Evolutionary conservation across 139 green algal species (phyloP), one percentile per base, ranked within the genome.

Genomic region (Auxenochlorella protothecoides): DNA sequence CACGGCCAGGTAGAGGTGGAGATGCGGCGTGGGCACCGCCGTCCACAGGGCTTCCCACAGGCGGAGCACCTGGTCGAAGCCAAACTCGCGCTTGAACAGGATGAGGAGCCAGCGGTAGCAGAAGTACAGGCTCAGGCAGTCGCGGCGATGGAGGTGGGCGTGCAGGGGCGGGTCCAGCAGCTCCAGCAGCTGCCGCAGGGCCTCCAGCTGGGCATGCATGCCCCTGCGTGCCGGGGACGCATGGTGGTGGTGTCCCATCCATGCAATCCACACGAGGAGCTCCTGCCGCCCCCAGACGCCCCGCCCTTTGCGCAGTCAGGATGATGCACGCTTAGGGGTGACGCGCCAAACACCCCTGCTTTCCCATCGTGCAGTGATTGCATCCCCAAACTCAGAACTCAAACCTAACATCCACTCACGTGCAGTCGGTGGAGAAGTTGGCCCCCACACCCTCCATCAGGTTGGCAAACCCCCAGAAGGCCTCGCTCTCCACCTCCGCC

Each of bases 21-120:
- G 79, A 51, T 96, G 85, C 5, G 76, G 74, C 9, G 76, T 81
- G 55, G 84, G 65, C 65, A 80, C 83, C 62, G 81, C 76, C 10
- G 81, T 78, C 88, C 89, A 97, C 9, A 90, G 77, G n/a, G 83
- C 84, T 81, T 97, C 92, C 92, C 92, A 97, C 68, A 97, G 88
- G 27, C 81, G 71, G 64, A 93, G 73, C 66, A 93, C 87, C 68
- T 95, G 83, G 65, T 88, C 85, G 72, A 91, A 92, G 44, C 75
- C 56, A 68, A 97, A 93, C 79, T 97, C 92, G 4, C 92, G 81
- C 76, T 97, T 97, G 80, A 97, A 96, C 69, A 80, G 80, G 56
- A 97, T 87, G 63, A 97, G 89, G 52, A 97, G 60, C 92, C 92
- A 97, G 53, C 92, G 83, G 78, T 96, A 97, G 76, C 72, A 84